phyloP scores from a whole-genome alignment of 768 basidiomycete genomes.

The Termitomyces sp. region DNA sequence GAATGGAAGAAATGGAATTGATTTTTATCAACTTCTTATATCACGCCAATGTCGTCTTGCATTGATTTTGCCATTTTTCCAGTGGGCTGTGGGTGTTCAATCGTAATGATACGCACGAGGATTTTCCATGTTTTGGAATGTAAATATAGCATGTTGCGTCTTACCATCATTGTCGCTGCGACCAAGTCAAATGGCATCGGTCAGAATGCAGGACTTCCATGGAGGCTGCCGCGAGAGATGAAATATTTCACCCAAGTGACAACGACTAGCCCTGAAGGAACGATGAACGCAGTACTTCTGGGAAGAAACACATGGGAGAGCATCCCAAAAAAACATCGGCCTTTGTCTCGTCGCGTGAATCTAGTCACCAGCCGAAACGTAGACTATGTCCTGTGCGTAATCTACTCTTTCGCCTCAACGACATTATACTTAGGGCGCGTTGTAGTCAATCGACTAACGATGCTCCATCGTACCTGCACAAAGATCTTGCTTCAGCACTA shows the following conservation, averaged over 20 bases:
- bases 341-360: conserved; percentile 72
- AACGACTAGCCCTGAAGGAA: conserved; percentile 46
- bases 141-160: conserved; percentile 42
- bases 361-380: conserved; percentile 65
- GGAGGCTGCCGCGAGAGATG: conserved; percentile 86
- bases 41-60: conserved; percentile 1
- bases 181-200: conserved; percentile 89
- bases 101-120: too few relatives aligned
- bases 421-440: background rate
- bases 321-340: conserved; percentile 81
- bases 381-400: conserved; percentile 57
- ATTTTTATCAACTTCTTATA: conserved; percentile 1
- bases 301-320: conserved; percentile 98
- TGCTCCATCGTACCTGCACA: conserved; percentile 28
- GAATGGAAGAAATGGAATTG: conserved; percentile 81
- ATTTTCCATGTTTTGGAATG: background rate
- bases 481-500: conserved; percentile 39
- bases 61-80: background rate
- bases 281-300: conserved; percentile 83
- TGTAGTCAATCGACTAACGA: conserved; percentile 11
- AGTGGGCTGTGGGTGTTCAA: background rate
- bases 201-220: conserved; percentile 68
- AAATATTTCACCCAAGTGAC: conserved; percentile 88
- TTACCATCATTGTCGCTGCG: conserved; percentile 93
- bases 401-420: background rate